Conservation (phyloP, 257 asterid genomes). For the Rhazya stricta region DNA sequence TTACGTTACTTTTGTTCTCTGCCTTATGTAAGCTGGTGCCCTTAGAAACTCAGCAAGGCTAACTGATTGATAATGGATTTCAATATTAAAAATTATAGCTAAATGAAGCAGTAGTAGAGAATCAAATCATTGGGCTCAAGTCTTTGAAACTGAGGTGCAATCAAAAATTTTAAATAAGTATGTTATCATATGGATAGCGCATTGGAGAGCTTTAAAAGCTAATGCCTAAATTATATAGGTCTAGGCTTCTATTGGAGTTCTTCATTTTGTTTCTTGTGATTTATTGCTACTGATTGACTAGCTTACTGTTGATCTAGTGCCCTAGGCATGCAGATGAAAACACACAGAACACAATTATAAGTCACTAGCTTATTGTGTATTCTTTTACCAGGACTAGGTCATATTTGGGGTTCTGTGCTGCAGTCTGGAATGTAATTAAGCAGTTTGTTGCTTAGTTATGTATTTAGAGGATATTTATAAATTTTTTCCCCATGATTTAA, state of each 20-base stretch:
- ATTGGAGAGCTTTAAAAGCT: background rate
- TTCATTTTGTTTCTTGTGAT: background rate
- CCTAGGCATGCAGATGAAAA: background rate
- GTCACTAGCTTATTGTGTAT: background rate
- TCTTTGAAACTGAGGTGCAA: background rate
- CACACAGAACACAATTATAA: background rate
- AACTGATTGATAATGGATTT: background rate
- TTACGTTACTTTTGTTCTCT: background rate
- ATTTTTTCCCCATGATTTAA: constrained; percentile 14
- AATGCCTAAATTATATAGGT: background rate
- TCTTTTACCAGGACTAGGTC: background rate
- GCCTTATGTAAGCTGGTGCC: background rate
- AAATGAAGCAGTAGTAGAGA: background rate
- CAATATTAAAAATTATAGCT: background rate
- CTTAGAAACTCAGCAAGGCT: background rate
- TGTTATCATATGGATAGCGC: background rate
- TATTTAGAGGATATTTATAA: constrained; percentile 8
- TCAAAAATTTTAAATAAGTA: background rate
- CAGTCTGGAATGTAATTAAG: background rate
- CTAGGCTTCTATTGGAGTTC: background rate
- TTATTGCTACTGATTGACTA: background rate
- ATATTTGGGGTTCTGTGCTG: background rate
- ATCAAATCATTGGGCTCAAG: background rate
- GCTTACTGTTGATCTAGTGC: background rate
- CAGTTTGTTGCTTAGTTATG: background rate